Conservation (phyloP, 495 filamentous ascomycete species). For the Talaromyces nanjingensis region DNA sequence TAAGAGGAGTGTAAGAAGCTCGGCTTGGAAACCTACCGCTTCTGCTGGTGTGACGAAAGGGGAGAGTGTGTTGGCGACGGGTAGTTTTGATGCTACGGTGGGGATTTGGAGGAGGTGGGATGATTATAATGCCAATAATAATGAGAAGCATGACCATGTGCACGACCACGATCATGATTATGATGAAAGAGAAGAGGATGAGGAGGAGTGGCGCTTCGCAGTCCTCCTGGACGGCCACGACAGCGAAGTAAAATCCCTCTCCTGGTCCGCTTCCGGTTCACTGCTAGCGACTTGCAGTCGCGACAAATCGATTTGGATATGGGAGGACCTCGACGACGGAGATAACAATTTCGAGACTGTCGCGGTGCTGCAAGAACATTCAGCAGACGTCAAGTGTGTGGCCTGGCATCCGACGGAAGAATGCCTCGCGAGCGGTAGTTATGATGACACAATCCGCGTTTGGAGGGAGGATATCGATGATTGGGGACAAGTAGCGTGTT, state of each 20-base stretch:
- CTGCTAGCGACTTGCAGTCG: constrained; percentile 82
- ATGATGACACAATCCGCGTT: constrained; percentile 84
- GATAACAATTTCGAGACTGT: constrained; percentile 96
- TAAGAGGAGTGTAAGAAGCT: constrained; percentile 72
- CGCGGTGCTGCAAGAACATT: constrained; percentile 88
- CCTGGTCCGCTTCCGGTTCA: constrained; percentile 73
- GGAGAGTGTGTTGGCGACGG: constrained; percentile 76
- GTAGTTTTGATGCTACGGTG: constrained; percentile 83
- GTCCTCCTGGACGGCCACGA: constrained; percentile 90
- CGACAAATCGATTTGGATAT: constrained; percentile 97
- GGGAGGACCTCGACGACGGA: constrained; percentile 79
- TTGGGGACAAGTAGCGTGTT: constrained; percentile 81
- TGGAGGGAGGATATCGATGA: constrained; percentile 90
- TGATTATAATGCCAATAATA: constrained; percentile 24
- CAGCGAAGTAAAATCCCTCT: constrained; percentile 80
- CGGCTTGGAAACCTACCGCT: constrained; percentile 73
- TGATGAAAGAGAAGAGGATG: constrained; percentile 33
- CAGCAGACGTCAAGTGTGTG: constrained; percentile 89
- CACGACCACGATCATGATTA: constrained; percentile 4
- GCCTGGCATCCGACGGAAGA: constrained; percentile 82
- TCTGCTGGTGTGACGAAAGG: constrained; percentile 25
- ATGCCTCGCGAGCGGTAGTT: constrained; percentile 76
- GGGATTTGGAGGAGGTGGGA: constrained; percentile 78
- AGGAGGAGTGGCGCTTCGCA: constrained; percentile 79
- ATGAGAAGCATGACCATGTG: constrained; percentile 14